Percentiles rank a stretch among this genome's conserved stretches.
Conservation (phyloP, 768 basidiomycete genomes). For the Tulasnella sp. region DNA sequence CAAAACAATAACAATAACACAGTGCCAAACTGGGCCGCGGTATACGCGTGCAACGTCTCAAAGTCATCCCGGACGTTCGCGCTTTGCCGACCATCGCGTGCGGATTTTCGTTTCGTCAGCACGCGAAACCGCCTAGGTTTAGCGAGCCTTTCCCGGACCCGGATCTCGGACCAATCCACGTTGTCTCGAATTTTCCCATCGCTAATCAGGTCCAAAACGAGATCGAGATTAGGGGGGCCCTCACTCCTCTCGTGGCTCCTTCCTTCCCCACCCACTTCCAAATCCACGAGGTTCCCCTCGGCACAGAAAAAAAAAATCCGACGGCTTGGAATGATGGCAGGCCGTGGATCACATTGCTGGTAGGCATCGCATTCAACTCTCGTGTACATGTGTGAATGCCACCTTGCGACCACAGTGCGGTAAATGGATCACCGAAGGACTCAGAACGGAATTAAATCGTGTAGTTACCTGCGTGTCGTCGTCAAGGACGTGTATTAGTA, state of each 20-base stretch:
- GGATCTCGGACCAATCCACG: not conserved
- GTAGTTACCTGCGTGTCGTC: not conserved
- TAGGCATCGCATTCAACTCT: not conserved
- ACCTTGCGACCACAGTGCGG: not conserved
- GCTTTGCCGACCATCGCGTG: not conserved
- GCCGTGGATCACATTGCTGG: not conserved
- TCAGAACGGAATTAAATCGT: not conserved
- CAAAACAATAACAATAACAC: not conserved
- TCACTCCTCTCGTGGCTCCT: not conserved
- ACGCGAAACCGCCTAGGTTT: not conserved
- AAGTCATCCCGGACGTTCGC: too few relatives aligned
- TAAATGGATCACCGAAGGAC: not conserved
- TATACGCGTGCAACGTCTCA: not conserved
- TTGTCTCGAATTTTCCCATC: not conserved
- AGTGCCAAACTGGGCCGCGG: not conserved
- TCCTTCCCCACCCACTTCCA: not conserved
- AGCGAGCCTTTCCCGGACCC: not conserved
- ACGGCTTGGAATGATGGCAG: not conserved
- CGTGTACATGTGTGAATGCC: not conserved
- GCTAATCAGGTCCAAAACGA: constrained; percentile 6
- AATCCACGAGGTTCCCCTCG: not conserved
- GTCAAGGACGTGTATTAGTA: not conserved
- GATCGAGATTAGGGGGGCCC: constrained; percentile 1
- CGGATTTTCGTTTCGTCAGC: not conserved
- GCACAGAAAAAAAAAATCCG: not conserved